Conservation (phyloP, 2,329 filamentous ascomycete genomes). For the Fusarium sp. region DNA sequence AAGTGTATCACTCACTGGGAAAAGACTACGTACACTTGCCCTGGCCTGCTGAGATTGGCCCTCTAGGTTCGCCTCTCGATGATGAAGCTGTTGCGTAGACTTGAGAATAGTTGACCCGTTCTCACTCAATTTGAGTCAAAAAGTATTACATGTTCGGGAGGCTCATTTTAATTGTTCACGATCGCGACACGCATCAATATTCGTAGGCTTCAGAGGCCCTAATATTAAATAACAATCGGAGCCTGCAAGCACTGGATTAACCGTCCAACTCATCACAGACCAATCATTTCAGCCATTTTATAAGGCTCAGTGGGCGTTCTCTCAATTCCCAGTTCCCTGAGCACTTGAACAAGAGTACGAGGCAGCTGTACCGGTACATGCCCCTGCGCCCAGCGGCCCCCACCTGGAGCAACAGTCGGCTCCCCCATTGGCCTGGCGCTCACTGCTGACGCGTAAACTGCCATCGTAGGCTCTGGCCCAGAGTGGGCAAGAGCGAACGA, state of each 20-base stretch:
- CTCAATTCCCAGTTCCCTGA: constrained; percentile 11
- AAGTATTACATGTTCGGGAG: not conserved
- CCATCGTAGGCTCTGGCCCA: constrained; percentile 42
- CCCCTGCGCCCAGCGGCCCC: constrained; percentile 41
- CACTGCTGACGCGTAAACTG: constrained; percentile 53
- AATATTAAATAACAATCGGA: constrained; percentile 24
- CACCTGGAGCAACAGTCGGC: constrained; percentile 20
- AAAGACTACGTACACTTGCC: constrained; percentile 30
- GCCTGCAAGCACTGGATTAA: not conserved
- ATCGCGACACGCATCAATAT: constrained; percentile 17
- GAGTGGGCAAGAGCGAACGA: constrained; percentile 40
- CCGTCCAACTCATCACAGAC: not conserved
- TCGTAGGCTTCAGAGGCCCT: constrained; percentile 11
- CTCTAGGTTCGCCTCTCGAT: constrained; percentile 34
- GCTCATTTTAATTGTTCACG: constrained; percentile 6
- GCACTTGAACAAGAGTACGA: constrained; percentile 24
- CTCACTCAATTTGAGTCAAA: not conserved
- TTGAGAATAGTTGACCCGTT: constrained; percentile 17
- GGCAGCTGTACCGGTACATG: constrained; percentile 39
- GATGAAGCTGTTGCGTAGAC: constrained; percentile 37
- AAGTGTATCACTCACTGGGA: constrained; percentile 2
- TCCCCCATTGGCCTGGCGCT: constrained; percentile 44
- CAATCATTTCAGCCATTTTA: not conserved
- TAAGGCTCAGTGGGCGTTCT: constrained; percentile 11
- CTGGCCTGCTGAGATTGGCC: constrained; percentile 21